A percentile compares a stretch with the other conserved stretches of the same genome.
phyloP scores from a whole-genome alignment of 345 rosid genomes.

The Eucalyptus polybractea region DNA sequence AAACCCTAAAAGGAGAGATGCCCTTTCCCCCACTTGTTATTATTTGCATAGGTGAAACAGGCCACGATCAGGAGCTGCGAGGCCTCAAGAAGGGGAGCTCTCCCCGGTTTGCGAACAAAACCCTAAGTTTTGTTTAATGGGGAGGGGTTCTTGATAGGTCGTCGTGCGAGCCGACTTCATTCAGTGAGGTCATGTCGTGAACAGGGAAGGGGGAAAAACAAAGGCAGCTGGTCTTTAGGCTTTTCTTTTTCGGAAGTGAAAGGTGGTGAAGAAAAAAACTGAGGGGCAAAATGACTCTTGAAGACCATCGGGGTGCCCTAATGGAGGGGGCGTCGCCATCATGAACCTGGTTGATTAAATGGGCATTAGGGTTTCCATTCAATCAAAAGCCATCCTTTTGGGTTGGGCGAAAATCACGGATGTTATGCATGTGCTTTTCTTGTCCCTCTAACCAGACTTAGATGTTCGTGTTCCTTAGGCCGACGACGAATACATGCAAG shows the following conservation, averaged over 20 bases:
- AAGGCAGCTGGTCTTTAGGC: background rate
- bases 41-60: background rate
- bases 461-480: background rate
- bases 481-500: background rate
- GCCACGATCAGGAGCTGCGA: background rate
- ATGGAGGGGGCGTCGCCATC: background rate
- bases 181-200: background rate
- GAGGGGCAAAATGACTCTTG: background rate
- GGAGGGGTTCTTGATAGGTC: background rate
- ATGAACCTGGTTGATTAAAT: background rate
- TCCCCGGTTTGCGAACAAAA: background rate
- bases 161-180: background rate
- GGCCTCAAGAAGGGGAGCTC: background rate
- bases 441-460: background rate
- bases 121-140: background rate
- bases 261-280: background rate
- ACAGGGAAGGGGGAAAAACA: background rate
- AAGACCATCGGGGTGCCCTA: background rate
- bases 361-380: background rate
- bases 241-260: background rate
- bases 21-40: background rate
- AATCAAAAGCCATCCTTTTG: background rate
- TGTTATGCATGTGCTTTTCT: background rate
- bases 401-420: background rate
- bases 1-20: background rate